phyloP scores from a whole-genome alignment of 352 stramenopile species.

The Phytophthora pluvialis region DNA sequence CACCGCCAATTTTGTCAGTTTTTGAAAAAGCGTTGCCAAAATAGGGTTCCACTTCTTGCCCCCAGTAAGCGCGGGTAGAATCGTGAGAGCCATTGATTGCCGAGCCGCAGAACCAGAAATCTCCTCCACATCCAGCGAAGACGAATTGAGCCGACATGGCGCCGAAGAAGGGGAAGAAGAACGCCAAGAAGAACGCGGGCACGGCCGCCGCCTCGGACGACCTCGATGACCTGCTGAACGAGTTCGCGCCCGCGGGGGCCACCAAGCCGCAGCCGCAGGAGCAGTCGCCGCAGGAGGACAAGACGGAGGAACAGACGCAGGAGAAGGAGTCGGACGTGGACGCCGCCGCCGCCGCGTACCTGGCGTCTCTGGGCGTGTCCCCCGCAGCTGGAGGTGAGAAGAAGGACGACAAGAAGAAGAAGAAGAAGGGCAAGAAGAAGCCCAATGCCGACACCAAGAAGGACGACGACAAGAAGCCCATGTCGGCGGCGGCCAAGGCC shows the following conservation, averaged over 20 bases:
- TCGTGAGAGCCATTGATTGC: slow-evolving; percentile 39
- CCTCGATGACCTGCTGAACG: slow-evolving; percentile 76
- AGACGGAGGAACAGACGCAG: slow-evolving; percentile 20
- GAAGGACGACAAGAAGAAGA: slow-evolving; percentile 87
- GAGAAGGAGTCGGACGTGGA: slow-evolving; percentile 54
- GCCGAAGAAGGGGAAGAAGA: slow-evolving; percentile 86
- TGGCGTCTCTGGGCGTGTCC: slow-evolving; percentile 78
- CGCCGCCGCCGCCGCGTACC: slow-evolving; percentile 73
- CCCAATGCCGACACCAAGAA: slow-evolving; percentile 59
- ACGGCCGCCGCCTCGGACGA: slow-evolving; percentile 53
- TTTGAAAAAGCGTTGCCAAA: slow-evolving; percentile 3
- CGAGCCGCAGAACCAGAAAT: slow-evolving; percentile 21
- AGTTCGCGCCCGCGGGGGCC: slow-evolving; percentile 51
- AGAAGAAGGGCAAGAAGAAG: slow-evolving; percentile 88
- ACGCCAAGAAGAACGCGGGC: slow-evolving; percentile 54
- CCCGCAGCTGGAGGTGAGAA: slow-evolving; percentile 58
- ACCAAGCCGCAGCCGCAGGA: slow-evolving; percentile 18
- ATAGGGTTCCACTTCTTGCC: slow-evolving; percentile 13
- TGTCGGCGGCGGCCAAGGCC: slow-evolving; percentile 73
- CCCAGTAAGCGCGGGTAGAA: slow-evolving; percentile 9
- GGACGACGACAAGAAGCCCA: slow-evolving; percentile 73
- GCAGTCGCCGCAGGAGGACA: slow-evolving; percentile 17
- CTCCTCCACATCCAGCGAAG: slow-evolving; percentile 11
- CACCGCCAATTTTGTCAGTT: neutral
- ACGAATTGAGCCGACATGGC: slow-evolving; percentile 46